phyloP scores from a whole-genome alignment of 2,329 filamentous ascomycete genomes.

The Botryosphaeria agaves region DNA sequence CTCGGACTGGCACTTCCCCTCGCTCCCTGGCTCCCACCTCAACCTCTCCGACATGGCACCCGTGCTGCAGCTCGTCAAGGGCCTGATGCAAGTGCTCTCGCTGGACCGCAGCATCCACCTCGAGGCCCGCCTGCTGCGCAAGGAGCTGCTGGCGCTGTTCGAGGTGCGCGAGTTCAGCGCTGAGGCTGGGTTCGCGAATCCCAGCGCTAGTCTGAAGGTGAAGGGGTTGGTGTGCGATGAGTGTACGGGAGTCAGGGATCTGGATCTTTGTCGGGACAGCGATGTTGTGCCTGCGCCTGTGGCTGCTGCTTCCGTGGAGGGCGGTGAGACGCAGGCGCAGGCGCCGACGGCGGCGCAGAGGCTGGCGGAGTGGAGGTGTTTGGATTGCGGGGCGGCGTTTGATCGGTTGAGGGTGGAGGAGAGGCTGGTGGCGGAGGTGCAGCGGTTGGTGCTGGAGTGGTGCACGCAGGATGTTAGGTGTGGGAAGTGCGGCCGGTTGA shows the following conservation, averaged over 20 bases:
- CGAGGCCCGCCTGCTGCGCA: conserved; percentile 73
- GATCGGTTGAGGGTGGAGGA: conserved; percentile 75
- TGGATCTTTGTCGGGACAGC: conserved; percentile 85
- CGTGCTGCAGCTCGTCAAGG: conserved; percentile 79
- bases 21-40: conserved; percentile 55
- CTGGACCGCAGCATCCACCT: conserved; percentile 82
- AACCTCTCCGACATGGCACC: conserved; percentile 43
- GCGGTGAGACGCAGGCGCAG: conserved; percentile 9
- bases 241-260: conserved; percentile 74
- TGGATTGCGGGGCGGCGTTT: conserved; percentile 57
- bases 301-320: conserved; percentile 7
- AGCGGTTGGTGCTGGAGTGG: conserved; percentile 64
- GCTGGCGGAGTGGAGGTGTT: conserved; percentile 60
- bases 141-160: conserved; percentile 77
- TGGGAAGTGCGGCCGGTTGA: conserved; percentile 44
- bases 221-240: conserved; percentile 69
- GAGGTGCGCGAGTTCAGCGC: conserved; percentile 87
- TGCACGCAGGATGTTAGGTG: conserved; percentile 82
- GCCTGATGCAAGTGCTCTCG: conserved; percentile 77
- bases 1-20: conserved; percentile 71
- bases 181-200: conserved; percentile 77
- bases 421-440: conserved; percentile 56
- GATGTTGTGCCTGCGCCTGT: conserved; percentile 46
- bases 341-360: conserved; percentile 21
- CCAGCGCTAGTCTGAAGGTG: conserved; percentile 56